These are phyloP conservation scores for Xylaria digitata DNA, from an alignment of 2,329 filamentous ascomycete genomes.

Conservation along the genomic window DNA sequence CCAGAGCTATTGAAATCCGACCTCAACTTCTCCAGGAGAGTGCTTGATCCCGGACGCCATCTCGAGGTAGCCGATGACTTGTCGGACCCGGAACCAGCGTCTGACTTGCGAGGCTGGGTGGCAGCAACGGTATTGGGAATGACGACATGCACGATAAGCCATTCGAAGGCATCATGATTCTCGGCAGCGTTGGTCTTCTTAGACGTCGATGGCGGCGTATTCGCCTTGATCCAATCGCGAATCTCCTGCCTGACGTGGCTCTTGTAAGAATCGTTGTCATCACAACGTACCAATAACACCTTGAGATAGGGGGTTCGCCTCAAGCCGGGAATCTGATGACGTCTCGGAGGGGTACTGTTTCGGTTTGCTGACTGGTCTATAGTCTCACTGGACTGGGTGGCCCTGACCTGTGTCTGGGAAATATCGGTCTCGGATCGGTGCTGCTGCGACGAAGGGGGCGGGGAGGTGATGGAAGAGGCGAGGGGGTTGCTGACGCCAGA, in stretches of 20 bases:
- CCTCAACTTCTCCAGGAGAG: slow-evolving; percentile 87
- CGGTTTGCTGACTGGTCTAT: slow-evolving; percentile 52
- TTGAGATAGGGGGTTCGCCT: slow-evolving; percentile 95
- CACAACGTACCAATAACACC: slow-evolving; percentile 87
- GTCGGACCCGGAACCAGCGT: slow-evolving; percentile 70
- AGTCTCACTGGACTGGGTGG: slow-evolving; percentile 52
- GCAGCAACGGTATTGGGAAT: slow-evolving; percentile 85
- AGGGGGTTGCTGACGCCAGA: slow-evolving; percentile 58
- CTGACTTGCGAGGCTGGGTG: slow-evolving; percentile 74
- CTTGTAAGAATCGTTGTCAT: slow-evolving; percentile 96
- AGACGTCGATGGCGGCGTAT: slow-evolving; percentile 70
- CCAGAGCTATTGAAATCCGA: slow-evolving; percentile 84
- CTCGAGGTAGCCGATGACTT: slow-evolving; percentile 69
- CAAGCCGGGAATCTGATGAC: slow-evolving; percentile 95
- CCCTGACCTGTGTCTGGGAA: slow-evolving; percentile 66
- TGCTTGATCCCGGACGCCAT: slow-evolving; percentile 83
- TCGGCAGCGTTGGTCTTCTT: slow-evolving; percentile 77
- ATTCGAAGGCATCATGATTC: slow-evolving; percentile 96
- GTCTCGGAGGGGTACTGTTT: slow-evolving; percentile 64
- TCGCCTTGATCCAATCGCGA: slow-evolving; percentile 88
- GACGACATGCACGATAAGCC: slow-evolving; percentile 93
- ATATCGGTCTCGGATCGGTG: slow-evolving; percentile 63
- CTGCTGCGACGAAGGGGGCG: slow-evolving; percentile 45
- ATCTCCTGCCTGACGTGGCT: slow-evolving; percentile 79
- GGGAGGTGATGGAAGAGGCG: slow-evolving; percentile 52